Percentiles rank a stretch among this genome's conserved stretches.
phyloP scores from a whole-genome alignment of 805 yeast species.

The Candida ovalis region DNA sequence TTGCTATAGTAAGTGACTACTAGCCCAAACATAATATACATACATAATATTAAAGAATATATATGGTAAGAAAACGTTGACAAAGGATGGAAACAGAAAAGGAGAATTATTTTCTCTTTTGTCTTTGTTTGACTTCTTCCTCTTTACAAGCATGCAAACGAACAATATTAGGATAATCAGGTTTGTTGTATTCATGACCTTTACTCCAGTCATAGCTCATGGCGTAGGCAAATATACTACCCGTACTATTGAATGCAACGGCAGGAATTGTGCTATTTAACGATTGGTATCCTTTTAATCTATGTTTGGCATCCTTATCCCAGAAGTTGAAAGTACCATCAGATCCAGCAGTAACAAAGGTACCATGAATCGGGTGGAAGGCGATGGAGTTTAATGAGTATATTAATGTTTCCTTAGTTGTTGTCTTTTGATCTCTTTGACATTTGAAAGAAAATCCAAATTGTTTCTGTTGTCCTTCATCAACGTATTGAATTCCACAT shows the following conservation, averaged over 20 bases:
- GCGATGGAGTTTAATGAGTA: conserved; percentile 76
- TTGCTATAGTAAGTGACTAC: neutral
- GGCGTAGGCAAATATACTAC: conserved; percentile 86
- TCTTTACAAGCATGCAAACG: conserved; percentile 83
- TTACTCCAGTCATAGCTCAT: conserved; percentile 94
- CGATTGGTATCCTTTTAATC: conserved; percentile 76
- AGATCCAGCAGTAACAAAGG: conserved; percentile 90
- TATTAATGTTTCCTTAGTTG: conserved; percentile 57
- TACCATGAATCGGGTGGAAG: conserved; percentile 88
- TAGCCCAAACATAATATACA: neutral
- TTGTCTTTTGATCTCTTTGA: conserved; percentile 70
- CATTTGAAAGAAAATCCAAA: conserved; percentile 89
- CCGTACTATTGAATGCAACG: conserved; percentile 77
- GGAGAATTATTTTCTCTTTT: conserved; percentile 24
- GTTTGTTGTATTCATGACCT: conserved; percentile 75
- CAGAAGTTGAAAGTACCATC: conserved; percentile 94
- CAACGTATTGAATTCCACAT: conserved; percentile 90
- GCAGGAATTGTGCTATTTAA: conserved; percentile 67
- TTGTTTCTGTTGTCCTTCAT: conserved; percentile 69
- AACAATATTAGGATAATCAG: conserved; percentile 69
- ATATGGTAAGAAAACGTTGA: neutral
- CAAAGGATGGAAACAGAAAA: neutral
- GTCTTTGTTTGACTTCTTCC: conserved; percentile 71
- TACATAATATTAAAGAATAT: neutral
- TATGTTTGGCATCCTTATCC: conserved; percentile 90